Base-by-base conservation (phyloP, 148 eudicot species). In the Vaccinium corymbosum region DNA sequence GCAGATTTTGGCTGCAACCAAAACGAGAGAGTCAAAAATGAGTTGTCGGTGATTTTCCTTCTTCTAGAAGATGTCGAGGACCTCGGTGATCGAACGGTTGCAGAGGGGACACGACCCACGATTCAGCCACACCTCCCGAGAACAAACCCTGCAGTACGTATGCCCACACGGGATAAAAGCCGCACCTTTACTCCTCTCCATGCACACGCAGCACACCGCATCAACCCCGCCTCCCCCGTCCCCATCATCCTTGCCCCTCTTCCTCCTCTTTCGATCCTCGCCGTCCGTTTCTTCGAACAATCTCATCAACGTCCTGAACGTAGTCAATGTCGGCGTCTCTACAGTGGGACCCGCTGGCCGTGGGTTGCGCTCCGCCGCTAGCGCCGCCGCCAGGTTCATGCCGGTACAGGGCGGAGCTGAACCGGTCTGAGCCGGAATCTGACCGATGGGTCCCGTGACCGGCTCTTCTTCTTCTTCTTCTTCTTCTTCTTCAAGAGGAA, bases 101-200 rank as follows among this genome's bases (percentile, higher is more conserved):
- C 91, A 89, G 20, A 87, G 87, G 12, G 89, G 89, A 70, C 91
- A 89, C 42, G 53, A 62, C 35, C 87, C 88, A 77, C 86, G 84
- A n/a, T 89, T 80, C 75, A 84, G 81, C 89, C 82, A 83, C 83
- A 89, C 57, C 73, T 86, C 87, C 57, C 85, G 83, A 1, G 88
- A 79, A 80, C 91, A 87, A 57, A 84, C 68, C 55, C 87, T 86
- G 61, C 89, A 89, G 55, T 80, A 85, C 15, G 88, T 86, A 15
- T 89, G 89, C 14, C 90, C 88, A 71, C 91, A 89, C 2, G 90
- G 89, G 13, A 89, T 82, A 64, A 87, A 55, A 32, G 88, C 89
- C 16, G 88, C 82, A 1, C 89, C 90, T 51, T 87, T 89, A 16
- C 61, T 82, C 82, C 89, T 87, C 72, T 79, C 91, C 82, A 83